These are phyloP conservation scores for Teunomyces cretensis DNA, from an alignment of 805 yeast species.

Conservation along the genomic window DNA sequence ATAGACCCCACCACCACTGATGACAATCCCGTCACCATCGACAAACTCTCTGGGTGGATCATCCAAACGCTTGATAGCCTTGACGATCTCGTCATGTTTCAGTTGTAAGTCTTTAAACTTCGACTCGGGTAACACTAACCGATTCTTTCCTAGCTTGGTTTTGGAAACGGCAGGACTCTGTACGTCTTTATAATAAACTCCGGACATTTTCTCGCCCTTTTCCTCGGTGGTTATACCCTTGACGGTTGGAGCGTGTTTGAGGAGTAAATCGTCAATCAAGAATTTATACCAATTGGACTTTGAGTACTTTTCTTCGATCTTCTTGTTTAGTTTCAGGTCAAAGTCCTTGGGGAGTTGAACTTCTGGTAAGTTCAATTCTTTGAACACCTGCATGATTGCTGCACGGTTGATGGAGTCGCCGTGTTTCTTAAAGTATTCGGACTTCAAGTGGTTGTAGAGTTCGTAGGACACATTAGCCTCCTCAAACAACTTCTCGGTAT, in stretches of 20 bases:
- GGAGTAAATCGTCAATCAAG: neutral
- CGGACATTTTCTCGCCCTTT: conserved; percentile 11
- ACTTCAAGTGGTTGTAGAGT: conserved; percentile 13
- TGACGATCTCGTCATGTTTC: conserved; percentile 28
- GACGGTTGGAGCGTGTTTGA: conserved; percentile 1
- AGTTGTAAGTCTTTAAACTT: conserved; percentile 21
- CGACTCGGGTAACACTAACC: conserved; percentile 15
- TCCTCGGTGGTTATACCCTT: conserved; percentile 13
- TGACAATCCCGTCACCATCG: conserved; percentile 35
- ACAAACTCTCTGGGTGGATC: conserved; percentile 25
- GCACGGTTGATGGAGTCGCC: conserved; percentile 8
- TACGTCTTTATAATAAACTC: conserved; percentile 11
- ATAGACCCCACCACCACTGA: conserved; percentile 28
- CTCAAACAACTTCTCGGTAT: conserved; percentile 13
- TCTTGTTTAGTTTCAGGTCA: neutral
- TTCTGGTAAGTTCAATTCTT: conserved; percentile 7
- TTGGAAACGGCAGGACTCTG: conserved; percentile 14
- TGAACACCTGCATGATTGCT: conserved; percentile 14
- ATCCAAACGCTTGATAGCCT: conserved; percentile 21
- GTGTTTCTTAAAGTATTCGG: conserved; percentile 11
- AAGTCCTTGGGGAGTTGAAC: conserved; percentile 7
- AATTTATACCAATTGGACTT: neutral
- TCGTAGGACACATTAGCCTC: conserved; percentile 12
- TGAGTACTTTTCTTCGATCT: neutral
- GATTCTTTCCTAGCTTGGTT: conserved; percentile 9